Base-by-base conservation (phyloP, 139 green algal species). In the Tetraselmis striata region DNA sequence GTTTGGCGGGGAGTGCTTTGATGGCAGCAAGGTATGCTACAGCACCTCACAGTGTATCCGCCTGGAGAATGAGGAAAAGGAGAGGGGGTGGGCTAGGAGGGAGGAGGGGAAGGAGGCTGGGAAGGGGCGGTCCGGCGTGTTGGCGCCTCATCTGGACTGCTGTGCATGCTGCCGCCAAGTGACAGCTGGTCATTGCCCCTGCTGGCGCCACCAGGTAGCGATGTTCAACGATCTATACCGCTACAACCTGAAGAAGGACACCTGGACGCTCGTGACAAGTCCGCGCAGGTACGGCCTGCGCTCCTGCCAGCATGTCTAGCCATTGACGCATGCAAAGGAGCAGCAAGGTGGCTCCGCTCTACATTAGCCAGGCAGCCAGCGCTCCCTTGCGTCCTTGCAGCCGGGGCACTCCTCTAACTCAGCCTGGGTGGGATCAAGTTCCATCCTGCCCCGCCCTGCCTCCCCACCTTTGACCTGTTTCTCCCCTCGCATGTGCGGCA, bases 1-100 rank as follows among this genome's bases (percentile, higher is more conserved):
- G 80, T 98, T 94, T 83, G 96, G 96, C 28, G 96, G 96, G 26
- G 96, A 99, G 87, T 95, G 81, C 83, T 92, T 88, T 30, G 97
- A 99, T 45, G 82, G 87, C 2, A 76, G 83, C 0, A 86, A 80
- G 0, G 92, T 67, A 67, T 67, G 45, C n/a, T n/a, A n/a, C n/a
- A n/a, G n/a, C n/a, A n/a, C n/a, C n/a, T n/a, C n/a, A n/a, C n/a
- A n/a, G n/a, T n/a, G n/a, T n/a, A n/a, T n/a, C n/a, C n/a, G n/a
- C n/a, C n/a, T n/a, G n/a, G n/a, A n/a, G n/a, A n/a, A n/a, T n/a
- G n/a, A n/a, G n/a, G n/a, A n/a, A n/a, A n/a, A n/a, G n/a, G n/a
- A n/a, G n/a, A n/a, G n/a, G n/a, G n/a, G n/a, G n/a, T n/a, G n/a
- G n/a, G n/a, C n/a, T n/a, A n/a, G n/a, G n/a, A n/a, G n/a, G n/a